Conservation (phyloP, 2,329 filamentous ascomycete species). For the Phaeoacremonium minimum region DNA sequence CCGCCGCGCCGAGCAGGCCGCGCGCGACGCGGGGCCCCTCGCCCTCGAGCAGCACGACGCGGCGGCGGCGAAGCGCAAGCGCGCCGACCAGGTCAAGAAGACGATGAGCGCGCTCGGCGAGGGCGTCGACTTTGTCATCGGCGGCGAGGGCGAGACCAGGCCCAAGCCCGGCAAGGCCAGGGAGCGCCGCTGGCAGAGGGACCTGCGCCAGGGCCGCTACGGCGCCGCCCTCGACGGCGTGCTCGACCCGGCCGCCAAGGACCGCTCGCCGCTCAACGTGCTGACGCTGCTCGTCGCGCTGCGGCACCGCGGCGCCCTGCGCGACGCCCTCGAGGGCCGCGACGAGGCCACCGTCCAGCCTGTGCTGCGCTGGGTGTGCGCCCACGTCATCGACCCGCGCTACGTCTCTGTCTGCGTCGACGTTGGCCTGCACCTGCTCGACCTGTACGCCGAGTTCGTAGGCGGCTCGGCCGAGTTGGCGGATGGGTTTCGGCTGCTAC, state of each 20-base stretch:
- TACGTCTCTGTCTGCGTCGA: conserved; percentile 80
- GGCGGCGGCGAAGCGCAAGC: conserved; percentile 66
- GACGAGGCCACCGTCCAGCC: conserved; percentile 80
- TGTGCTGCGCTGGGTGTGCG: conserved; percentile 76
- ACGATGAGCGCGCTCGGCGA: conserved; percentile 79
- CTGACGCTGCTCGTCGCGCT: conserved; percentile 80
- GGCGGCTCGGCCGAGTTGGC: conserved; percentile 71
- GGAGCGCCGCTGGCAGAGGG: conserved; percentile 73
- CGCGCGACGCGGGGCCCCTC: conserved; percentile 72
- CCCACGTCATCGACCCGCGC: conserved; percentile 76
- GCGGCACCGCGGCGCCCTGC: conserved; percentile 80
- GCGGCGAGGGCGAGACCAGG: conserved; percentile 42
- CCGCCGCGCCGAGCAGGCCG: too few species aligned
- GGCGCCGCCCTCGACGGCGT: conserved; percentile 74
- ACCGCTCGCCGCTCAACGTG: conserved; percentile 56
- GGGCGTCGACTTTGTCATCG: conserved; percentile 83
- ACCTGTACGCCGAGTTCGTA: conserved; percentile 80
- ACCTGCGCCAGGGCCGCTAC: conserved; percentile 76
- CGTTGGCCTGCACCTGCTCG: conserved; percentile 74
- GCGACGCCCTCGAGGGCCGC: conserved; percentile 72
- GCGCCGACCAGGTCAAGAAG: conserved; percentile 36
- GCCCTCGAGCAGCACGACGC: conserved; percentile 78
- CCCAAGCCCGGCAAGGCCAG: too few species aligned
- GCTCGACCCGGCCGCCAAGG: conserved; percentile 47
- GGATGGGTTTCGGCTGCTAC: conserved; percentile 63